Evolutionary conservation across 192 early-diverging fungal genomes (phyloP).

Genomic region (Entomortierella parvispora): DNA sequence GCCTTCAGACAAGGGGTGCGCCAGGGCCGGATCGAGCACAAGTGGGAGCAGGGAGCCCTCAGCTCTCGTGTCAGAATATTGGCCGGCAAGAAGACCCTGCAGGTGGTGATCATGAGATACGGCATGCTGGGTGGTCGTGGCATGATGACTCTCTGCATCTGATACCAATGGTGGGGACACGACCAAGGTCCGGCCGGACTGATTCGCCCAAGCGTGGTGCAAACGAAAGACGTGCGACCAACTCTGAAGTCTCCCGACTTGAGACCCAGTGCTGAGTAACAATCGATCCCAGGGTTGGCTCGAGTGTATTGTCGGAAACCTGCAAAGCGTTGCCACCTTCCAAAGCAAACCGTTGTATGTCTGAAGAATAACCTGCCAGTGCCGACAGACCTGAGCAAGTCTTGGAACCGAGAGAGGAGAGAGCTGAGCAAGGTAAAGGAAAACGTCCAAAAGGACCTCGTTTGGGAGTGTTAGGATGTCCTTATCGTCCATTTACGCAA

Average conservation of each 20-base stretch:
- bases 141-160: not conserved
- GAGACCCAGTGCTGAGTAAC: not conserved
- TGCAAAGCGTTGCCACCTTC: constrained; percentile 7
- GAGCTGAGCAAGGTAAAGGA: constrained; percentile 3
- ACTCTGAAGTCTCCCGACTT: not conserved
- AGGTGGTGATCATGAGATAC: constrained; percentile 11
- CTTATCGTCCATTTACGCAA: too few relatives aligned
- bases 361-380: constrained; percentile 4
- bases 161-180: not conserved
- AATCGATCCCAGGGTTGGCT: too few relatives aligned
- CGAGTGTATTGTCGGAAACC: constrained; percentile 3
- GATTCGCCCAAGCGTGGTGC: constrained; percentile 4
- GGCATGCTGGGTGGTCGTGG: not conserved
- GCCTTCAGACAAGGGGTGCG: too few relatives aligned
- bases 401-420: not conserved
- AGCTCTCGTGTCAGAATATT: too few relatives aligned
- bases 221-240: constrained; percentile 19
- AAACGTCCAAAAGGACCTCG: constrained; percentile 27
- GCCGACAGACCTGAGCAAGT: constrained; percentile 1
- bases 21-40: too few relatives aligned
- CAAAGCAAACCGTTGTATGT: constrained; percentile 15
- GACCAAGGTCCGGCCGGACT: not conserved
- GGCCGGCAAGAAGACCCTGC: too few relatives aligned
- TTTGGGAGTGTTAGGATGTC: constrained; percentile 28
- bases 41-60: too few relatives aligned